Evolutionary conservation across 805 yeast species (phyloP).

Genomic region (Cyberlindnera veronae): DNA sequence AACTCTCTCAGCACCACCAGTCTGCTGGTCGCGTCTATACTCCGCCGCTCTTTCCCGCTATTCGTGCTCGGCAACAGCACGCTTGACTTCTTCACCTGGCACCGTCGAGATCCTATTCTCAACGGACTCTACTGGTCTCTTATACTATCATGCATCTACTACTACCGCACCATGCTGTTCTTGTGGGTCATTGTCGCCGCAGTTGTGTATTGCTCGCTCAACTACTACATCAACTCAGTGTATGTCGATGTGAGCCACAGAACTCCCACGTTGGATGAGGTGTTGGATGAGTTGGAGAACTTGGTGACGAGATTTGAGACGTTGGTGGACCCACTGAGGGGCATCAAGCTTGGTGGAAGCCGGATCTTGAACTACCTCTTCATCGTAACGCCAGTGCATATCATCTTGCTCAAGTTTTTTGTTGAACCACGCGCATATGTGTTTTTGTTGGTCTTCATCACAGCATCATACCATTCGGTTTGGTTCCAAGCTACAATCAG

Average conservation of each 20-base stretch:
- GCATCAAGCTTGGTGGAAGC: conserved; percentile 29
- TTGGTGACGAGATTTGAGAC: conserved; percentile 40
- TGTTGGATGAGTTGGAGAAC: conserved; percentile 41
- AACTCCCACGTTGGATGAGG: conserved; percentile 47
- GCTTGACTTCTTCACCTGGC: conserved; percentile 45
- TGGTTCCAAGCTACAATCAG: conserved; percentile 43
- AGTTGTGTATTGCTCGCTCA: conserved; percentile 35
- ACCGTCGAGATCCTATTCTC: conserved; percentile 39
- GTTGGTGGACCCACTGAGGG: conserved; percentile 16
- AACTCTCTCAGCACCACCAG: conserved; percentile 5
- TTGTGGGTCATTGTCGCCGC: conserved; percentile 34
- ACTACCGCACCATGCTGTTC: conserved; percentile 34
- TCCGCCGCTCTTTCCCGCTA: conserved; percentile 44
- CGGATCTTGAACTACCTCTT: conserved; percentile 31
- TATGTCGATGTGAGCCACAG: conserved; percentile 39
- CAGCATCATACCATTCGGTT: conserved; percentile 41
- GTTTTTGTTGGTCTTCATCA: conserved; percentile 35
- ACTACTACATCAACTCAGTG: conserved; percentile 42
- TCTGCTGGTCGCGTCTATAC: conserved; percentile 40
- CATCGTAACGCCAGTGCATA: conserved; percentile 39
- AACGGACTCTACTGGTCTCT: conserved; percentile 38
- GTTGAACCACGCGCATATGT: conserved; percentile 34
- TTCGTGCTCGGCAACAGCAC: conserved; percentile 39
- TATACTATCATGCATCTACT: conserved; percentile 36
- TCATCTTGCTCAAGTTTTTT: conserved; percentile 30